Evolutionary conservation across 108 stramenopile genomes (phyloP), one percentile per base, ranked within the genome.

Genomic region (Schizochytrium sp.): DNA sequence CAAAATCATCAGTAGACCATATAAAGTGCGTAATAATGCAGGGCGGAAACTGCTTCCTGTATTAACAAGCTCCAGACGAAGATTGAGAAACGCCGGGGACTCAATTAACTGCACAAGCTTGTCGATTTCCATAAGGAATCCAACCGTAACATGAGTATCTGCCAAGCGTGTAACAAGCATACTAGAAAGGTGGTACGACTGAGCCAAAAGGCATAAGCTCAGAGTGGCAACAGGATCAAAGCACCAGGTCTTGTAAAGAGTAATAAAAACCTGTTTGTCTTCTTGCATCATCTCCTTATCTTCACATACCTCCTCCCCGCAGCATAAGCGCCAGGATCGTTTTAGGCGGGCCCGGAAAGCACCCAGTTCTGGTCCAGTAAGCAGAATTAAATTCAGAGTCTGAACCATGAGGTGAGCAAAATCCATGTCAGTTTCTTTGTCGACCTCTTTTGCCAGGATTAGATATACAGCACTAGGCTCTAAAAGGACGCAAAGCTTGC

Each of bases 41-140:
- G 96, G 95, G 92, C 98, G 97, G 87, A 49, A 89, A 7, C 28
- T 49, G 46, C 87, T 46, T 3, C 45, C 46, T 12, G 89, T 53
- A 12, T 89, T 45, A 5, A 88, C 41, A 17, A 99, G 94, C 90
- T 98, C 98, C 73, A 99, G 89, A 72, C 99, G 93, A 73, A 98
- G 92, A 46, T 96, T 97, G n/a, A 98, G 89, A 92, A 98, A 99
- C n/a, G 98, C 96, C 4, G 99, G 99, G 76, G 96, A 97, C 91
- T 99, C 99, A 69, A 99, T 91, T 72, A 99, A 90, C 76, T 98
- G 97, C 47, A 99, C 97, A 42, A 98, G 92, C 89, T 98, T 98
- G 94, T 99, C 99, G 56, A 98, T 93, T 91, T 99, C 97, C 97
- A 99, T 98, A 56, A 99, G 92, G 87, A 98, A 97, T 8, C 98